Evolutionary conservation across 805 yeast species (phyloP).

Genomic region (Cyberlindnera galapagoensis): DNA sequence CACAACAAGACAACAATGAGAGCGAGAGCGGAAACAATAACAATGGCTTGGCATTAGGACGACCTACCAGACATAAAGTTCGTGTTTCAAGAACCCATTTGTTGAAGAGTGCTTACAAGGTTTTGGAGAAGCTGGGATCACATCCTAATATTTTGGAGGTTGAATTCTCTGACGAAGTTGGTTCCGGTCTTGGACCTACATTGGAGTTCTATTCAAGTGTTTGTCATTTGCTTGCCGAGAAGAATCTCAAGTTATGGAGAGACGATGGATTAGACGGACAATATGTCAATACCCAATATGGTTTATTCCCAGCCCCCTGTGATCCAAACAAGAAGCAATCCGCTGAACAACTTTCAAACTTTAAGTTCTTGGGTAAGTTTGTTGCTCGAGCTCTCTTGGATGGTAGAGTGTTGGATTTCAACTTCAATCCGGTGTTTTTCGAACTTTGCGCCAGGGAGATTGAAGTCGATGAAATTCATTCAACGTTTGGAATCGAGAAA

Average conservation of each 20-base stretch:
- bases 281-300: conserved; percentile 38
- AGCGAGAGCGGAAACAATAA: conserved; percentile 24
- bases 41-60: conserved; percentile 43
- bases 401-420: conserved; percentile 79
- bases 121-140: conserved; percentile 67
- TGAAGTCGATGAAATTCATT: conserved; percentile 8
- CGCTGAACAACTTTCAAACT: conserved; percentile 41
- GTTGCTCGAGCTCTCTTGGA: conserved; percentile 84
- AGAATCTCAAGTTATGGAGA: conserved; percentile 66
- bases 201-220: conserved; percentile 83
- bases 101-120: conserved; percentile 71
- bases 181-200: conserved; percentile 97
- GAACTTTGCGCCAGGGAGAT: conserved; percentile 40
- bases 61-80: conserved; percentile 73
- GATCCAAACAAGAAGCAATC: conserved; percentile 28
- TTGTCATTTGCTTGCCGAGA: conserved; percentile 64
- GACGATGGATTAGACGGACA: conserved; percentile 19
- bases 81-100: conserved; percentile 66
- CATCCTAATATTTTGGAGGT: conserved; percentile 81
- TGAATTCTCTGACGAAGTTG: conserved; percentile 84
- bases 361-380: conserved; percentile 70
- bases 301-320: conserved; percentile 73
- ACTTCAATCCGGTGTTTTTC: conserved; percentile 68
- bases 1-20: conserved; percentile 33
- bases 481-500: conserved; percentile 15